Percentiles rank a stretch among this genome's conserved stretches.
Conservation (phyloP, 179 eudicot species). For the Silene coronaria region DNA sequence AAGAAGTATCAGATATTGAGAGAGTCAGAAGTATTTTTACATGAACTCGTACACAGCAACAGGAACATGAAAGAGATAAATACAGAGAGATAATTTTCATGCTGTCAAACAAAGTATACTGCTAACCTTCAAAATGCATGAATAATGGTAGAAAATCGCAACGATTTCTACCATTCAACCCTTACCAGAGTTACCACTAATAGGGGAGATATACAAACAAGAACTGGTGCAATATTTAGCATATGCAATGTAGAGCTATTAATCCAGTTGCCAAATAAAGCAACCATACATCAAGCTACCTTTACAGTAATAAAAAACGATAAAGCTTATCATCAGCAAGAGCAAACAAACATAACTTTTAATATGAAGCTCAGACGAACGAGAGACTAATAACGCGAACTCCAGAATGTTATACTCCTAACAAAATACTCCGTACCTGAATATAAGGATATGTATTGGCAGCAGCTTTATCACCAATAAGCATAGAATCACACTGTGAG, state of each 20-base stretch:
- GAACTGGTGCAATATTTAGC: no score
- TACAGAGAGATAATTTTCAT: not conserved
- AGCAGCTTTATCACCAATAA: conserved; percentile 79
- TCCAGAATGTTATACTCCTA: not conserved
- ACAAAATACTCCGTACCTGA: conserved; percentile 64
- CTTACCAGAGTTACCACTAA: no score
- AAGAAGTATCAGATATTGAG: not conserved
- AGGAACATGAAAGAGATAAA: not conserved
- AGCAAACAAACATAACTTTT: not conserved
- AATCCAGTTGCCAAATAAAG: no score
- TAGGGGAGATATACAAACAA: no score
- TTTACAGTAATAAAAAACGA: no score
- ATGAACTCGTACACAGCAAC: not conserved
- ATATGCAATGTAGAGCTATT: no score
- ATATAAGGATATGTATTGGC: conserved; percentile 95
- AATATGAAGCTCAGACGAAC: not conserved
- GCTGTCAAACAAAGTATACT: not conserved
- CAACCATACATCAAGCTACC: no score
- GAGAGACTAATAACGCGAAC: not conserved
- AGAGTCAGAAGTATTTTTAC: not conserved
- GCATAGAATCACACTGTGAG: conserved; percentile 98
- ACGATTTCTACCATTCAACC: no score
- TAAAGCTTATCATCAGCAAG: no score
- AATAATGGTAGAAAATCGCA: not conserved
- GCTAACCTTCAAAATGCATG: not conserved